Evolutionary conservation across 1,284 basidiomycete genomes (phyloP).

Genomic region (Golubevia pallescens): DNA sequence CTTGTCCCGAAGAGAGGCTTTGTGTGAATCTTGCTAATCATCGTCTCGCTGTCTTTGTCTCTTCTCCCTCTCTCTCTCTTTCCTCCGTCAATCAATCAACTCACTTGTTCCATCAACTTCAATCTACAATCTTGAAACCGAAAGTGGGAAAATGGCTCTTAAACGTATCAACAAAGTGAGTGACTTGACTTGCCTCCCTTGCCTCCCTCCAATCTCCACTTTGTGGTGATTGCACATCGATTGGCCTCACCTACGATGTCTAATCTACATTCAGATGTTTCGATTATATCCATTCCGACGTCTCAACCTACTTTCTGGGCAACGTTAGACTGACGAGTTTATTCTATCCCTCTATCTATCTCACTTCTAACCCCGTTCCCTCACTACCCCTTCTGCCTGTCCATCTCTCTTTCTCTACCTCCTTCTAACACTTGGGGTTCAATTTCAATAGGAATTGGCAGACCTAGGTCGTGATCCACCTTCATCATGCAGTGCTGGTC

Average conservation of each 20-base stretch:
- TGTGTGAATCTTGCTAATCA: too few relatives aligned
- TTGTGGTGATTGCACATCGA: too few relatives aligned
- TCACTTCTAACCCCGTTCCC: background rate
- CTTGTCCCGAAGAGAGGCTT: too few relatives aligned
- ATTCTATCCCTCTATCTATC: background rate
- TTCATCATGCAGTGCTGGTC: slow-evolving; percentile 61
- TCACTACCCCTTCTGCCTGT: background rate
- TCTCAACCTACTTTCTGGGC: too few relatives aligned
- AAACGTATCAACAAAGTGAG: slow-evolving; percentile 63
- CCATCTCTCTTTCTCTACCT: background rate
- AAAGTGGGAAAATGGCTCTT: slow-evolving; percentile 51
- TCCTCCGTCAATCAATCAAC: too few relatives aligned
- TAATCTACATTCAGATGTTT: too few relatives aligned
- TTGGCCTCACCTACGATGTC: too few relatives aligned
- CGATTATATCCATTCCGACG: too few relatives aligned
- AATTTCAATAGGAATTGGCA: slow-evolving; percentile 41
- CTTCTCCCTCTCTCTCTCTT: too few relatives aligned
- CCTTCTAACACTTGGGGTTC: background rate
- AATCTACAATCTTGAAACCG: background rate
- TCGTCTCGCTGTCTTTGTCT: too few relatives aligned
- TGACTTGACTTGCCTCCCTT: background rate
- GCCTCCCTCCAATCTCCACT: too few relatives aligned
- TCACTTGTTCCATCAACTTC: background rate
- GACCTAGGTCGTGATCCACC: slow-evolving; percentile 63
- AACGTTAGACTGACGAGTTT: background rate